Evolutionary conservation across 2,329 filamentous ascomycete species (phyloP).

Genomic region (Aspergillus sp.): DNA sequence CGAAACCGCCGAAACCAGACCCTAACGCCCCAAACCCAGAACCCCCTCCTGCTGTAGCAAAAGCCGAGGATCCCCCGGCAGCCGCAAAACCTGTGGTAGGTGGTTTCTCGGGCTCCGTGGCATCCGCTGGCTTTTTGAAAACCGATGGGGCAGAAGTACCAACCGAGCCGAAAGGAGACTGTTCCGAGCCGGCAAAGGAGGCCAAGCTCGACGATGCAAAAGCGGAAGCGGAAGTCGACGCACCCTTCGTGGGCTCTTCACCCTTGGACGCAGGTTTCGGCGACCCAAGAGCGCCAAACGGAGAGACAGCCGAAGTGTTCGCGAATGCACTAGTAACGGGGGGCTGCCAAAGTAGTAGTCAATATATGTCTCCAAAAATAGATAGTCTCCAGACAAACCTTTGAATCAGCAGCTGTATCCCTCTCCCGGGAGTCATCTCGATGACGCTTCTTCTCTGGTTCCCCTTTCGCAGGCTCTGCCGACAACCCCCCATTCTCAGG

Average conservation of each 20-base stretch:
- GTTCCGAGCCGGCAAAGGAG: slow-evolving; percentile 51
- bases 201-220: slow-evolving; percentile 63
- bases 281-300: slow-evolving; percentile 29
- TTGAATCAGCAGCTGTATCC: slow-evolving; percentile 4
- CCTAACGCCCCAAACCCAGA: slow-evolving; percentile 32
- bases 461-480: slow-evolving; percentile 17
- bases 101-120: slow-evolving; percentile 13
- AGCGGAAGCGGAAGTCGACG: slow-evolving; percentile 47
- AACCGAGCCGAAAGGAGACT: slow-evolving; percentile 56
- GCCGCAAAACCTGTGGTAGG: slow-evolving; percentile 22
- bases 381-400: slow-evolving; percentile 6
- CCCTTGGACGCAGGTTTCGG: slow-evolving; percentile 18
- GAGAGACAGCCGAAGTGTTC: slow-evolving; percentile 35
- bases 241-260: slow-evolving; percentile 14
- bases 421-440: slow-evolving; percentile 34
- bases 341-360: slow-evolving; percentile 13
- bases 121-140: slow-evolving; percentile 22
- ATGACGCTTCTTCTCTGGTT: slow-evolving; percentile 36
- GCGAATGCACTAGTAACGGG: slow-evolving; percentile 32
- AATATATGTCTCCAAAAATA: slow-evolving; percentile 1
- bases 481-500: slow-evolving; percentile 6
- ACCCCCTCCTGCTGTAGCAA: slow-evolving; percentile 18
- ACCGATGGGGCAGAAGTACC: slow-evolving; percentile 39
- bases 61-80: slow-evolving; percentile 19
- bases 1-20: slow-evolving; percentile 40